Conservation (phyloP, 2,329 filamentous ascomycete species). For the Cordyceps farinosa region DNA sequence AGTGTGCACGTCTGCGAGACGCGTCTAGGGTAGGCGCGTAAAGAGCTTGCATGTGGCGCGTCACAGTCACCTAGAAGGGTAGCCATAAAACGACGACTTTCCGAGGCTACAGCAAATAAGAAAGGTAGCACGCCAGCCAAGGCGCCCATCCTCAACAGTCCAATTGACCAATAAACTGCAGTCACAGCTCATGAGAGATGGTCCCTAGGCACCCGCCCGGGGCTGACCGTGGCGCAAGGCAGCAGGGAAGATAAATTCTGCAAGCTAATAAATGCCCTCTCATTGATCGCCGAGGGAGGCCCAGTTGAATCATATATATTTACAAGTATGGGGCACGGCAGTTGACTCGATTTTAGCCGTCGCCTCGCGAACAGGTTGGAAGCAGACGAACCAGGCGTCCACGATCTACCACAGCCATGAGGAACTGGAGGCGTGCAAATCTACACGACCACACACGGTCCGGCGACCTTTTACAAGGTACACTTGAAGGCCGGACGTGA, state of each 20-base stretch:
- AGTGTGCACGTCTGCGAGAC: background rate
- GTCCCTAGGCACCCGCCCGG: background rate
- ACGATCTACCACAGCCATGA: background rate
- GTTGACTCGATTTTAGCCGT: background rate
- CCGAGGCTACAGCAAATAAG: too few relatives aligned
- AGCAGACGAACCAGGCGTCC: background rate
- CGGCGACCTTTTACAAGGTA: background rate
- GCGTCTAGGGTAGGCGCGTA: constrained; percentile 4
- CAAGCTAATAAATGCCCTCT: background rate
- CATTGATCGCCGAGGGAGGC: background rate
- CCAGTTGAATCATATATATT: background rate
- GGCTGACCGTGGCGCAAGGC: background rate
- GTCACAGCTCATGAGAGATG: background rate
- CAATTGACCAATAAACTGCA: too few relatives aligned
- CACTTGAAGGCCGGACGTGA: background rate
- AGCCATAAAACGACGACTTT: background rate
- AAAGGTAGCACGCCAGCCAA: background rate
- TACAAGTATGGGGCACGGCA: background rate
- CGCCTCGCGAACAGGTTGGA: background rate
- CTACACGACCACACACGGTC: background rate
- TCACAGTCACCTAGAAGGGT: background rate
- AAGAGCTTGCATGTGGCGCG: background rate
- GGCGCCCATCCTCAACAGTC: too few relatives aligned
- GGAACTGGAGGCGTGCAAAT: constrained; percentile 1
- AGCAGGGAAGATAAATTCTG: background rate